Percentiles rank a stretch among this genome's conserved stretches.
Evolutionary conservation across 179 eudicot species (phyloP).

Genomic region (Corrigiola litoralis): DNA sequence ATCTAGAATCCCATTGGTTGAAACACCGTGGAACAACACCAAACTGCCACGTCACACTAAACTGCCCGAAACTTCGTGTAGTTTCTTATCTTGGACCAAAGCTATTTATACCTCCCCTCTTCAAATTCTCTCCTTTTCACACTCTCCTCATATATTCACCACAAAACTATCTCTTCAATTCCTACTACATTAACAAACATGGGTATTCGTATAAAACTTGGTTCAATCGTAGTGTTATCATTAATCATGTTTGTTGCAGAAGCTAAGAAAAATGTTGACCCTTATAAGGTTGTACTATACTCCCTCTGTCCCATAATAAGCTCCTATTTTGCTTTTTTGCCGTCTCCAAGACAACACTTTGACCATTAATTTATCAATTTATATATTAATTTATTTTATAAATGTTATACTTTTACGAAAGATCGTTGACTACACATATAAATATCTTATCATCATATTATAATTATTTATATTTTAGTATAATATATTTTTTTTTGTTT

Average conservation of each 20-base stretch:
- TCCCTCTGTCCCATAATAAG: not conserved
- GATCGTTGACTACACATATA: too few relatives aligned
- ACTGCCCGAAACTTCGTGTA: slow-evolving; percentile 36
- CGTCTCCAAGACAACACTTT: too few relatives aligned
- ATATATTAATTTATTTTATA: not conserved
- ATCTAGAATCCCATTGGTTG: slow-evolving; percentile 46
- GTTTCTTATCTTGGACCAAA: slow-evolving; percentile 21
- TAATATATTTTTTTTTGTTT: not conserved
- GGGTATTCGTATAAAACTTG: slow-evolving; percentile 27
- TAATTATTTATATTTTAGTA: too few relatives aligned
- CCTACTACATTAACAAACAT: slow-evolving; percentile 11
- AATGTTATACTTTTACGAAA: too few relatives aligned
- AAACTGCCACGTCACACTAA: slow-evolving; percentile 35
- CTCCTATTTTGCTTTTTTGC: not conserved
- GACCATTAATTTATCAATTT: not conserved
- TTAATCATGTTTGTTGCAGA: slow-evolving; percentile 31
- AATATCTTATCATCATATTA: too few relatives aligned
- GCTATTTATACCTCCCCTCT: slow-evolving; percentile 20
- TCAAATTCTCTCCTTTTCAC: not conserved
- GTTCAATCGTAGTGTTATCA: slow-evolving; percentile 19
- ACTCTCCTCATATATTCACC: not conserved
- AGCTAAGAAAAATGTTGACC: slow-evolving; percentile 57
- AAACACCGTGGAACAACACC: slow-evolving; percentile 33
- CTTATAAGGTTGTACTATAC: slow-evolving; percentile 75
- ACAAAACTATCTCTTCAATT: not conserved